Percentiles rank a stretch among this genome's conserved stretches.
Evolutionary conservation across 352 stramenopile species (phyloP).

Genomic region (Aphanomyces stellatus): DNA sequence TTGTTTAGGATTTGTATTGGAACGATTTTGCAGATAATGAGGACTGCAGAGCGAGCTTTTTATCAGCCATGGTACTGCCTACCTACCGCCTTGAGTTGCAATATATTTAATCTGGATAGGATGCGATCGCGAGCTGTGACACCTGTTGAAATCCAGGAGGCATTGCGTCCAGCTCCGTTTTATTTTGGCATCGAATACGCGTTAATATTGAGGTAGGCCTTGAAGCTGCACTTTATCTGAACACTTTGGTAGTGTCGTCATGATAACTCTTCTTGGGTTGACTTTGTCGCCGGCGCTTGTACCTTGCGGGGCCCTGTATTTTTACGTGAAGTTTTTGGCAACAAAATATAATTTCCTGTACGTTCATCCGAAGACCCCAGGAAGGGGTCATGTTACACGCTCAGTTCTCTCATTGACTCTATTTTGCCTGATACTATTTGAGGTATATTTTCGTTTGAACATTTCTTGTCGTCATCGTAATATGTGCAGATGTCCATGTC

Average conservation of each 20-base stretch:
- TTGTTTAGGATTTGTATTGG: slow-evolving; percentile 46
- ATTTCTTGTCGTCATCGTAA: background rate
- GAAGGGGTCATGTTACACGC: slow-evolving; percentile 49
- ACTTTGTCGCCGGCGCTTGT: slow-evolving; percentile 70
- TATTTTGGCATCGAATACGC: slow-evolving; percentile 71
- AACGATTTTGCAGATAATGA: slow-evolving; percentile 53
- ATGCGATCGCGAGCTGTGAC: slow-evolving; percentile 39
- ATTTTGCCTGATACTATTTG: slow-evolving; percentile 52
- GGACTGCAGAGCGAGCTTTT: slow-evolving; percentile 40
- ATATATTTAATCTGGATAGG: background rate
- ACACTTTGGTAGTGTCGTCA: slow-evolving; percentile 32
- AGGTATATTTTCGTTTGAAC: slow-evolving; percentile 24
- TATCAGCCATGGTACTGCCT: slow-evolving; percentile 43
- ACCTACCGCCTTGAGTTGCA: background rate
- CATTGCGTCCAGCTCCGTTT: slow-evolving; percentile 45
- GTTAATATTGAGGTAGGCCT: slow-evolving; percentile 34
- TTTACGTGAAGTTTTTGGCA: slow-evolving; percentile 53
- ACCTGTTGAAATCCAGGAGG: slow-evolving; percentile 34
- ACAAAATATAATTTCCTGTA: slow-evolving; percentile 81
- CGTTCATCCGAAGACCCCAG: slow-evolving; percentile 58
- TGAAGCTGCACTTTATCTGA: background rate
- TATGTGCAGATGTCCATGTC: background rate
- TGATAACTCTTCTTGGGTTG: slow-evolving; percentile 55
- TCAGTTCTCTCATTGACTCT: slow-evolving; percentile 49
- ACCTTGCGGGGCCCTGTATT: slow-evolving; percentile 65